Evolutionary conservation across 208 protist genomes (phyloP), one percentile per base, ranked within the genome.

Genomic region (Trypanosoma cruzi): DNA sequence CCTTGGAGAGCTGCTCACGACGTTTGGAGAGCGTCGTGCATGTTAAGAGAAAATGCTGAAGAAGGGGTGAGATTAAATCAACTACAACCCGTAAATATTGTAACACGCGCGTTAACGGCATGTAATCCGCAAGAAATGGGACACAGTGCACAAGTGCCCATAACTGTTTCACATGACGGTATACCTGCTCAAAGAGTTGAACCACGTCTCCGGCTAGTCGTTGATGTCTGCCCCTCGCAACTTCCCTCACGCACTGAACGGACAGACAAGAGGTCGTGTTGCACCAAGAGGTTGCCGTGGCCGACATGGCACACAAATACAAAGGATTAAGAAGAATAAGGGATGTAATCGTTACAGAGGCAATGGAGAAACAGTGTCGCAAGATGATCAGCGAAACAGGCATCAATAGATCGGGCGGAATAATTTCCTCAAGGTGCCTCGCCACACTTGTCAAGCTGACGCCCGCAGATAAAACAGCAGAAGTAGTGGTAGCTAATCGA

Each of bases 11-110:
- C 22, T 86, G 77, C 11, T 82, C 80, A 11, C 91, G 88, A 24
- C 78, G 81, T 4, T 79, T 71, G 29, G 71, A 71, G 22, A 96
- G 77, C 18, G 72, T 68, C 16, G 86, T 77, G 72, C 85, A 92
- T 22, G 82, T 84, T 29, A 96, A 75, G n/a, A 93, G 55, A 72
- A 93, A 93, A 73, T 96, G 91, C 71, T 96, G 91, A 44, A 96
- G 75, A 26, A 89, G 58, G 0, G 91, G 91, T 20, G 83, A 87
- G 11, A 93, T 50, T 0, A 96, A 78, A 62, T 96, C 91, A 37
- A 91, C 84, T 18, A 93, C 69, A 56, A 96, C 68, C 52, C 91
- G 86, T 64, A 96, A 73, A 31, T 68, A 62, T 13, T 85, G 80
- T 28, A 96, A 71, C 3, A 80, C 77, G 8, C 79, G 79, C 10